Percentiles rank a stretch among this genome's conserved stretches.
Conservation (phyloP, 1,284 basidiomycete genomes). For the Heterobasidion irregulare region DNA sequence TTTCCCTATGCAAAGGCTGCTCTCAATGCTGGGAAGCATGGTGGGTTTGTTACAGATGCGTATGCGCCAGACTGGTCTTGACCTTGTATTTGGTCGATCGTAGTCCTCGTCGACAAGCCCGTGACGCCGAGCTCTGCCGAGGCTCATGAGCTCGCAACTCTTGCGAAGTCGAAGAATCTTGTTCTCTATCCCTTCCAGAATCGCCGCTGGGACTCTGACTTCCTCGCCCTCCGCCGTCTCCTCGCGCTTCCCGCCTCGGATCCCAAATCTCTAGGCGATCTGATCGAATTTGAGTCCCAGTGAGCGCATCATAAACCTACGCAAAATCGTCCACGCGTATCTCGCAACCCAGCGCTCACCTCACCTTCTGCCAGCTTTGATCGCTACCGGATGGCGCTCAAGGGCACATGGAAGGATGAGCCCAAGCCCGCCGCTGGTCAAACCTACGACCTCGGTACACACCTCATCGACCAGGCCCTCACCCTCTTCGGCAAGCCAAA, state of each 20-base stretch:
- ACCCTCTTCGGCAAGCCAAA: constrained; percentile 71
- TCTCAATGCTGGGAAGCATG: constrained; percentile 72
- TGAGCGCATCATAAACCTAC: constrained; percentile 21
- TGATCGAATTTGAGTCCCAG: constrained; percentile 75
- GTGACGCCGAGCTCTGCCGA: constrained; percentile 60
- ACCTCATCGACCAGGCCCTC: constrained; percentile 74
- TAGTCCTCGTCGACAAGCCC: constrained; percentile 81
- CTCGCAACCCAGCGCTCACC: too few species aligned
- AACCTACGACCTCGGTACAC: constrained; percentile 59
- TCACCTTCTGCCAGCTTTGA: constrained; percentile 46
- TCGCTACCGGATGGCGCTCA: constrained; percentile 60
- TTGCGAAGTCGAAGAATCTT: constrained; percentile 60
- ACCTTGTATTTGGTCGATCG: neutral
- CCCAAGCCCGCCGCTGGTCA: constrained; percentile 44
- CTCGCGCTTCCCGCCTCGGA: constrained; percentile 45
- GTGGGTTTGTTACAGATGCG: constrained; percentile 25
- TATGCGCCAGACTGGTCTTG: neutral
- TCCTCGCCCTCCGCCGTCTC: constrained; percentile 64
- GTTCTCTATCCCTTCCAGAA: constrained; percentile 79
- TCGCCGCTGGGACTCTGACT: constrained; percentile 79
- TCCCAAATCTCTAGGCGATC: constrained; percentile 47
- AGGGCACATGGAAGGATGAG: constrained; percentile 67
- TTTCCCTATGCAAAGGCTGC: constrained; percentile 59
- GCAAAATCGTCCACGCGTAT: too few species aligned
- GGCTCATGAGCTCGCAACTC: constrained; percentile 55